These are phyloP conservation scores for Aurantiochytrium sp. DNA, from an alignment of 108 stramenopile species.

Conservation along the genomic window DNA sequence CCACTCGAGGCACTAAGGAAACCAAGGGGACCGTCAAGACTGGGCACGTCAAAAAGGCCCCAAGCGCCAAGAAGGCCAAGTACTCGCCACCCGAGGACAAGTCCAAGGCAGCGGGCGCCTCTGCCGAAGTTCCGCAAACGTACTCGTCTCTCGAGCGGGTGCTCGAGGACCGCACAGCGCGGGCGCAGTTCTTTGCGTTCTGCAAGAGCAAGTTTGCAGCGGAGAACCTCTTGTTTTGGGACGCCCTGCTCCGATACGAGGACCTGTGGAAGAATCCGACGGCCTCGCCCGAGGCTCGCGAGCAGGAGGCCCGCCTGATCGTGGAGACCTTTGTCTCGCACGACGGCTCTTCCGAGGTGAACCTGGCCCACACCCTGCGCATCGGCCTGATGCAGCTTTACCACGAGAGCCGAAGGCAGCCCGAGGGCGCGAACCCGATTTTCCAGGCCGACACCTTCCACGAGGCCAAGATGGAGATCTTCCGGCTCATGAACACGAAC, in stretches of 20 bases:
- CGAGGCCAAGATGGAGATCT: background rate
- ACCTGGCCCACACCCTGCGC: background rate
- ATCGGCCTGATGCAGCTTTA: background rate
- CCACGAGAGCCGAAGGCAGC: background rate
- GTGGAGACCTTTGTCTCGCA: slow-evolving; percentile 2
- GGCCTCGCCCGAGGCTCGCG: background rate
- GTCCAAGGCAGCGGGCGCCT: background rate
- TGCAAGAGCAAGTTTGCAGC: slow-evolving; percentile 13
- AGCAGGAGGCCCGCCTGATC: background rate
- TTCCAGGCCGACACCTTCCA: background rate
- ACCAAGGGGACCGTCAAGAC: no score
- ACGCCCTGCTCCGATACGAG: background rate
- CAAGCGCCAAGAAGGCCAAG: no score
- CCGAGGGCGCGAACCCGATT: background rate
- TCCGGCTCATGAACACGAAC: slow-evolving; percentile 1
- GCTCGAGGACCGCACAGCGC: background rate
- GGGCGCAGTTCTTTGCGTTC: background rate
- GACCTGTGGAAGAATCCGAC: background rate
- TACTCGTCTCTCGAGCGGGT: background rate
- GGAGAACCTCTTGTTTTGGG: slow-evolving; percentile 16
- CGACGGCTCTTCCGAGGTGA: background rate
- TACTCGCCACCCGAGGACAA: background rate
- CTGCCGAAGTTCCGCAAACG: background rate
- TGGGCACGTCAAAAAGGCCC: no score
- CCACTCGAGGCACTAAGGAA: background rate